These are phyloP conservation scores for Gentiana dahurica DNA, from an alignment of 257 asterid species.

Conservation along the genomic window DNA sequence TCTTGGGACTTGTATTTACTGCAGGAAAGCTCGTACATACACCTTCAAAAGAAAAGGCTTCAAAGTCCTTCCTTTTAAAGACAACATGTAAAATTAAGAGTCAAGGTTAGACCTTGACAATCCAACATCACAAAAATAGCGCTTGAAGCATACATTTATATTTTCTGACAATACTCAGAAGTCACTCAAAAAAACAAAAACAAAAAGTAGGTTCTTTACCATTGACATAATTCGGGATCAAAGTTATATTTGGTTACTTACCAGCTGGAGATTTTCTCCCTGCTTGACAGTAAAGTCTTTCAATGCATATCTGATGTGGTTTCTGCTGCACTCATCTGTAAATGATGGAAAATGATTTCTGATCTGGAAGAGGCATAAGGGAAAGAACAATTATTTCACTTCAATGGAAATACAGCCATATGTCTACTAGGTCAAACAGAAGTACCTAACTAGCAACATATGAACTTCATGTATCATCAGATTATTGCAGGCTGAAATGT, in stretches of 20 bases:
- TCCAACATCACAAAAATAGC: neutral
- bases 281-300: slow-evolving; percentile 30
- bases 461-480: no score
- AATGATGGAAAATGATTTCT: slow-evolving; percentile 15
- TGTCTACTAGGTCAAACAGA: no score
- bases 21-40: neutral
- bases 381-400: neutral
- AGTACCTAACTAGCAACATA: no score
- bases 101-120: neutral
- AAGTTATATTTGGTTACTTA: no score
- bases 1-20: neutral
- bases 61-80: neutral
- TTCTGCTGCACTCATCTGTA: slow-evolving; percentile 25
- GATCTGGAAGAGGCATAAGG: slow-evolving; percentile 37
- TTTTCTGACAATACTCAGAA: neutral
- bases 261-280: slow-evolving; percentile 22
- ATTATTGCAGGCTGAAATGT: no score
- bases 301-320: slow-evolving; percentile 32
- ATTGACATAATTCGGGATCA: slow-evolving; percentile 19
- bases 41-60: neutral
- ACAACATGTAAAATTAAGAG: neutral
- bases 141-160: neutral
- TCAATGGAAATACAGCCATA: no score
- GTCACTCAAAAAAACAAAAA: slow-evolving; percentile 5
- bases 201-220: slow-evolving; percentile 27